Base-by-base conservation (phyloP, 176 grass and related monocot genomes). In the Zizania latifolia region DNA sequence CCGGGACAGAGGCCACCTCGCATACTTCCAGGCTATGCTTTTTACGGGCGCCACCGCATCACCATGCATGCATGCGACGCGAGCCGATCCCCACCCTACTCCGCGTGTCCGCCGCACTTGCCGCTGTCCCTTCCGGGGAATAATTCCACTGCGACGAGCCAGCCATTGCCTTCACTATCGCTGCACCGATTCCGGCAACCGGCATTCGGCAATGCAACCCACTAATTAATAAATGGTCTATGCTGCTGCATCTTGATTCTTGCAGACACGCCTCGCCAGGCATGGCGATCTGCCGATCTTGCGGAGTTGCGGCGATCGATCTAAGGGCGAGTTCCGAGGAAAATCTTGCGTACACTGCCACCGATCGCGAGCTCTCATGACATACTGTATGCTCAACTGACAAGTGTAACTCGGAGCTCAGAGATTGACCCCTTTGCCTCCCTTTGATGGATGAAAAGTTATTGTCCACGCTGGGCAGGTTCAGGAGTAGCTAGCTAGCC, bases 261-360 rank as follows among this genome's bases (percentile, higher is more conserved):
- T 26, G 74, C 58, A 64, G 14, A 45, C 37, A 62, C 65, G 33
- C 59, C 30, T 41, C 58, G 1, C 26, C 51, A 65, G 63, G 21
- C 78, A 39, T 32, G 58, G 66, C 22, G 58, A 87, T 87, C 85
- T n/a, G n/a, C n/a, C n/a, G n/a, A n/a, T n/a, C n/a, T n/a, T n/a
- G n/a, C n/a, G n/a, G n/a, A n/a, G n/a, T 87, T 82, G 54, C 41
- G 55, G 36, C 59, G 77, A 79, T 79, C 66, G 31, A 2, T 17
- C n/a, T n/a, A n/a, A n/a, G 22, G 15, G 4, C 72, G 85, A 87
- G 58, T 87, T 72, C 31, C 48, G 48, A 82, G 73, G 79, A 17
- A 82, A 77, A 87, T 82, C 79, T 72, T 66, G 39, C 29, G 21
- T 44, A 28, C 37, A 21, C 36, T 37, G 59, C 23, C 65, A 10